Evolutionary conservation across 305 asterid genomes (phyloP).

Genomic region (Nicotiana rustica): DNA sequence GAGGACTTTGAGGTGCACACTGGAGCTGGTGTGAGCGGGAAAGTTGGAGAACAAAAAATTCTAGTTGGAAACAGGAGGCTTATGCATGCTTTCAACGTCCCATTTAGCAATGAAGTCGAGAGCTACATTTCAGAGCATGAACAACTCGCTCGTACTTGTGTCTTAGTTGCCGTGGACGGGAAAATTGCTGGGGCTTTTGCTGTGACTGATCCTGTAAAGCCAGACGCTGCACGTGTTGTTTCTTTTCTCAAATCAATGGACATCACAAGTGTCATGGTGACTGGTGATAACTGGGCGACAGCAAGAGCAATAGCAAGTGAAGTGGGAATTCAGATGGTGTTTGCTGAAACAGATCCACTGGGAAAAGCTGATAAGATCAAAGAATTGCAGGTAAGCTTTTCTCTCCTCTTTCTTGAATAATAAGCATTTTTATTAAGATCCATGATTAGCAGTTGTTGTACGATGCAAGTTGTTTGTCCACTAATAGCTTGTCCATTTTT

Average conservation of each 20-base stretch:
- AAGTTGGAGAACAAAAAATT: conserved; percentile 67
- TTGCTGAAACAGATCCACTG: conserved; percentile 93
- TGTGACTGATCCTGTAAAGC: conserved; percentile 93
- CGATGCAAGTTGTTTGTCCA: not conserved
- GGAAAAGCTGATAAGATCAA: conserved; percentile 93
- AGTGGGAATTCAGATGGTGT: conserved; percentile 85
- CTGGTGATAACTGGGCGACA: conserved; percentile 99
- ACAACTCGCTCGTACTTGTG: conserved; percentile 87
- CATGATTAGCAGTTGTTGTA: not conserved
- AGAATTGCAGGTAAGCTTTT: conserved; percentile 75
- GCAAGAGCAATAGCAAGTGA: conserved; percentile 83
- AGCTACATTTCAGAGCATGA: conserved; percentile 71
- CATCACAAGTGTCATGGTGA: conserved; percentile 84
- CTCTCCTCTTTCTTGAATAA: not conserved
- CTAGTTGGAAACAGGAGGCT: conserved; percentile 90
- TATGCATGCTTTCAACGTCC: conserved; percentile 63
- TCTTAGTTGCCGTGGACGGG: conserved; percentile 77
- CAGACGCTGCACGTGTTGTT: conserved; percentile 75
- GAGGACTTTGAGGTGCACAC: conserved; percentile 87
- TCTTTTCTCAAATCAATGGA: conserved; percentile 77
- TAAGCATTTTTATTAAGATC: not conserved
- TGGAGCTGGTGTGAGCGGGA: conserved; percentile 90
- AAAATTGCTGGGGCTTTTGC: conserved; percentile 83
- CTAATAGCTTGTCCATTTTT: not conserved
- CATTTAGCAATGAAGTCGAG: conserved; percentile 66